Evolutionary conservation across 1,139 yeast genomes (phyloP).

Genomic region (Pichia kudriavzevii): DNA sequence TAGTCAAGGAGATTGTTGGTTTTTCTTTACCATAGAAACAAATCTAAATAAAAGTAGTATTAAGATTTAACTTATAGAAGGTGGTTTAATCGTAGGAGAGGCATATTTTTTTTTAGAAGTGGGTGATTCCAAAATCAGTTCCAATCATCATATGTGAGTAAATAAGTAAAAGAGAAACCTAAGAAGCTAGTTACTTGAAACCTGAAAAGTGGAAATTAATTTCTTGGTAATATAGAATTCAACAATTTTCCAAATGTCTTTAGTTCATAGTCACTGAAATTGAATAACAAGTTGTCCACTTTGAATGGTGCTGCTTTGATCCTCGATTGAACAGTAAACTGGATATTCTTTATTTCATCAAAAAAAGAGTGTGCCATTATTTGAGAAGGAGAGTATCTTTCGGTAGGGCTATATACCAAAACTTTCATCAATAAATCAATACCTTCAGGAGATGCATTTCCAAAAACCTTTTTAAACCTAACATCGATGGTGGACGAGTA

Average conservation of each 20-base stretch:
- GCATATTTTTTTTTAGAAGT: too few species aligned
- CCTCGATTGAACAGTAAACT: slow-evolving; percentile 41
- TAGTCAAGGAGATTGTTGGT: too few species aligned
- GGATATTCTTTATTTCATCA: slow-evolving; percentile 52
- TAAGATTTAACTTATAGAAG: too few species aligned
- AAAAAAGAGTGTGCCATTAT: slow-evolving; percentile 68
- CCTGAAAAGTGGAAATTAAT: too few species aligned
- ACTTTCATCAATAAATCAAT: slow-evolving; percentile 63
- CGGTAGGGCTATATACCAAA: slow-evolving; percentile 65
- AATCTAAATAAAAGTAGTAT: too few species aligned
- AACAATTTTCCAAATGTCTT: slow-evolving; percentile 38
- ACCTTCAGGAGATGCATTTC: slow-evolving; percentile 63
- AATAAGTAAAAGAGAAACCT: too few species aligned
- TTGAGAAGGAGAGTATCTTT: slow-evolving; percentile 56
- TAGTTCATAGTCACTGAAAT: slow-evolving; percentile 48
- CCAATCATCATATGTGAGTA: too few species aligned
- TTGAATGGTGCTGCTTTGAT: slow-evolving; percentile 16
- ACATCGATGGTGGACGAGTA: slow-evolving; percentile 53
- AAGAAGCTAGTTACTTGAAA: too few species aligned
- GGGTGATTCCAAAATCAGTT: too few species aligned
- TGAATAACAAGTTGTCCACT: slow-evolving; percentile 37
- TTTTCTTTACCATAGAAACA: too few species aligned
- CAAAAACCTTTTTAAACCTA: slow-evolving; percentile 62
- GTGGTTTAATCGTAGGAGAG: too few species aligned
- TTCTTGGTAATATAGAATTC: slow-evolving; percentile 20